Evolutionary conservation across 805 yeast genomes (phyloP).

Genomic region (Kregervanrija delftensis): DNA sequence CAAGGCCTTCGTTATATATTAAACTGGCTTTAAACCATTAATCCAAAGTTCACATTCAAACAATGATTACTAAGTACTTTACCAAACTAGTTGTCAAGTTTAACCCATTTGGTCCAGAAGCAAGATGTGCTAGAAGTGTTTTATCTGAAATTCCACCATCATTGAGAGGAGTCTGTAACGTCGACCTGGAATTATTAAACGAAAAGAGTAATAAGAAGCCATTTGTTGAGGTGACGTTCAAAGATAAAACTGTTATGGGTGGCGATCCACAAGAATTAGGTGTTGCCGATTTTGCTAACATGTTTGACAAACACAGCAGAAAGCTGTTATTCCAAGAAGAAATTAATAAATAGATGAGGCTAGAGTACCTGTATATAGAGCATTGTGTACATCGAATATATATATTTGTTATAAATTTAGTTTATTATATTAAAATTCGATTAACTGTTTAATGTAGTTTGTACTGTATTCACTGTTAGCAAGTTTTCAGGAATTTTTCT

Average conservation of each 20-base stretch:
- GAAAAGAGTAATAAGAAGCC: constrained; percentile 43
- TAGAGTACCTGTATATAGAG: no score
- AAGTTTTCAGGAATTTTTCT: no score
- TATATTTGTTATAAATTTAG: no score
- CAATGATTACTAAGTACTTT: constrained; percentile 88
- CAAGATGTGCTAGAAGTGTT: constrained; percentile 73
- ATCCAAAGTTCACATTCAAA: not conserved
- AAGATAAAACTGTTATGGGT: constrained; percentile 67
- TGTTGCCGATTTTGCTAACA: constrained; percentile 55
- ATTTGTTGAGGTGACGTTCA: constrained; percentile 65
- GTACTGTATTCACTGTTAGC: no score
- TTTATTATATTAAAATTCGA: no score
- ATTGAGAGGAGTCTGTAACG: constrained; percentile 50
- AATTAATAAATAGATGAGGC: constrained; percentile 28
- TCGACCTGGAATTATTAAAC: constrained; percentile 58
- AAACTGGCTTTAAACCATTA: no score
- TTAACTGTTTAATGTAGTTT: no score
- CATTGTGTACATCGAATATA: no score
- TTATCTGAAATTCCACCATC: constrained; percentile 76
- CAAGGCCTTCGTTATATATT: no score
- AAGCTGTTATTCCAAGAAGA: constrained; percentile 69
- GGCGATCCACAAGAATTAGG: constrained; percentile 55
- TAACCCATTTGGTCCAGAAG: constrained; percentile 70
- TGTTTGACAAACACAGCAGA: constrained; percentile 79
- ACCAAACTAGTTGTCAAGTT: constrained; percentile 68